Evolutionary conservation across 305 asterid species (phyloP), one percentile per base, ranked within the genome.

Genomic region (Rubia balearica): DNA sequence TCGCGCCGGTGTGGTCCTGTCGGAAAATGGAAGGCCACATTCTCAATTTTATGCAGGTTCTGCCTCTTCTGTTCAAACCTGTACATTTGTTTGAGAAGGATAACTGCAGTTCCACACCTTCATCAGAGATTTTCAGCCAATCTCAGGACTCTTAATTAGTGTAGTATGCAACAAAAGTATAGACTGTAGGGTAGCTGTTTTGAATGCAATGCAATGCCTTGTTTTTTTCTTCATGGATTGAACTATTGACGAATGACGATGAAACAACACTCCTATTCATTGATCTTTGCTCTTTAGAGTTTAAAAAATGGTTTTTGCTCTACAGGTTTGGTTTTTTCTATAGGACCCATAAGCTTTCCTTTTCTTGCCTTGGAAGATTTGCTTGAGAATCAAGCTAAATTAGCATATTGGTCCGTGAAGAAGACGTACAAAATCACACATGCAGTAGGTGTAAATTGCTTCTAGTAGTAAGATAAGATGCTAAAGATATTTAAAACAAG

Each of bases 1-100:
- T 71, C n/a, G 64, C 24, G 53, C 59, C 55, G 19, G 68, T 70
- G 11, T 74, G 74, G 76, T 68, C 71, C 4, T 71, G 48, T 16
- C 41, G 5, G 21, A 71, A 65, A 59, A 6, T 56, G 48, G 67
- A 27, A 61, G 65, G 65, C 5, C 10, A 62, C 36, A 33, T 62
- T 36, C 67, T 42, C n/a, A 6, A 27, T 13, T 63, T 71, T 17
- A 19, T 7, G 49, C 67, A 71, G 42, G 65, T 67, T 75, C 53
- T 13, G 41, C 70, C 77, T 33, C 62, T 68, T 46, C 36, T 71
- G 22, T 74, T 74, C 72, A 45, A 70, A 42, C 16, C 62, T 40
- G 75, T 75, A 13, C 41, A 68, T 75, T 45, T 46, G 66, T 11
- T 72, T 51, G 10, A 10, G 49, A 0, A 3, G 57, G 22, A 3